phyloP scores from a whole-genome alignment of 371 early-diverging fungal genomes.

The Coemansia linderi region DNA sequence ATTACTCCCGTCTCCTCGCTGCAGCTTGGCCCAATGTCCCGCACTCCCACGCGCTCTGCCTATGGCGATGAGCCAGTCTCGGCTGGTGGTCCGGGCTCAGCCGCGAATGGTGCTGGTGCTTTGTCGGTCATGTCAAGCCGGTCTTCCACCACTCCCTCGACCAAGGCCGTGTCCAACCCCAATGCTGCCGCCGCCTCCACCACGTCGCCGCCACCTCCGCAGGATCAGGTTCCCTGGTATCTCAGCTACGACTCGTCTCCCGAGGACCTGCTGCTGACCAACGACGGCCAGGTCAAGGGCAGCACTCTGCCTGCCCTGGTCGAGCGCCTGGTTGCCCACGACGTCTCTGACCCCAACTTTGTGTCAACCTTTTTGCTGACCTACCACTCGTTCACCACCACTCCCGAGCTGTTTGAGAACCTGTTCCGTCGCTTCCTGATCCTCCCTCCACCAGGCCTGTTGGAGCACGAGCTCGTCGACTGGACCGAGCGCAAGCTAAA shows the following conservation, averaged over 20 bases:
- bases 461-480: constrained; percentile 64
- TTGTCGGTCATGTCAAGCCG: constrained; percentile 72
- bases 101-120: constrained; percentile 46
- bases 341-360: constrained; percentile 77
- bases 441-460: constrained; percentile 69
- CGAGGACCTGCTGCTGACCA: constrained; percentile 75
- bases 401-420: constrained; percentile 71
- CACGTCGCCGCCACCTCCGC: constrained; percentile 11
- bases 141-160: constrained; percentile 58
- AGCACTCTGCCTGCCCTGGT: constrained; percentile 82
- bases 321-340: constrained; percentile 87
- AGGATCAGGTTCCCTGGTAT: constrained; percentile 64
- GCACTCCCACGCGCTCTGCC: constrained; percentile 39
- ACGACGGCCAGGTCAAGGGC: constrained; percentile 87
- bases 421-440: constrained; percentile 75
- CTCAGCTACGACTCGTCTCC: constrained; percentile 71
- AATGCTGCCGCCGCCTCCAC: neutral
- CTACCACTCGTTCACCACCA: constrained; percentile 82
- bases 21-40: constrained; percentile 29
- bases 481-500: constrained; percentile 89
- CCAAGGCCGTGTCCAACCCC: constrained; percentile 20
- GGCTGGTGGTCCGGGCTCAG: constrained; percentile 17
- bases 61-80: constrained; percentile 29
- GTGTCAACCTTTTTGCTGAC: constrained; percentile 85
- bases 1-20: constrained; percentile 46